phyloP scores from a whole-genome alignment of 1,139 yeast genomes.

The Lodderomyces pseudojiufengensis region DNA sequence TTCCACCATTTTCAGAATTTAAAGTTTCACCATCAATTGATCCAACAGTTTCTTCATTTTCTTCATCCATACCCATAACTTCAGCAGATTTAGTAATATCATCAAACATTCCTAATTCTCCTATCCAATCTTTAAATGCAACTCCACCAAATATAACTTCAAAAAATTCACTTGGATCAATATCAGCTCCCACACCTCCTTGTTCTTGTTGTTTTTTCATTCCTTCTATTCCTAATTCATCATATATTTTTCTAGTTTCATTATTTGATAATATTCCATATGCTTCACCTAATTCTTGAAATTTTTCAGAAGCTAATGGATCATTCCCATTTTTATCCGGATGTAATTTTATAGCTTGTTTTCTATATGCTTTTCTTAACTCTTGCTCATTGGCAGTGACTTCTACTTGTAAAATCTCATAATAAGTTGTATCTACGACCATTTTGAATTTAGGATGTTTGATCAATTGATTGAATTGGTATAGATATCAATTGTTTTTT shows the following conservation, averaged over 20 bases:
- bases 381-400: conserved; percentile 76
- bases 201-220: conserved; percentile 27
- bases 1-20: background rate
- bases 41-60: conserved; percentile 15
- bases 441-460: too few species aligned
- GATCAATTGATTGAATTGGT: background rate
- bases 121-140: conserved; percentile 64
- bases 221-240: conserved; percentile 44
- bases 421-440: conserved; percentile 90
- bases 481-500: background rate
- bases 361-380: conserved; percentile 92
- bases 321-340: conserved; percentile 95
- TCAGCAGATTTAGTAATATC: conserved; percentile 75
- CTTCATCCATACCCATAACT: conserved; percentile 42
- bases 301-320: conserved; percentile 69
- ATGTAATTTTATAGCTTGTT: conserved; percentile 82
- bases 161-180: conserved; percentile 51
- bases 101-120: conserved; percentile 82
- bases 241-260: conserved; percentile 37
- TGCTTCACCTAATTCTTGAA: conserved; percentile 71
- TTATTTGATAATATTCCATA: conserved; percentile 40
- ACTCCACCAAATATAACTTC: conserved; percentile 87
- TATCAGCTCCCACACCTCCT: conserved; percentile 22
- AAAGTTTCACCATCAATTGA: background rate
- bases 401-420: conserved; percentile 79